Evolutionary conservation across 75 land plant genomes (phyloP).

Genomic region (Picea glauca): DNA sequence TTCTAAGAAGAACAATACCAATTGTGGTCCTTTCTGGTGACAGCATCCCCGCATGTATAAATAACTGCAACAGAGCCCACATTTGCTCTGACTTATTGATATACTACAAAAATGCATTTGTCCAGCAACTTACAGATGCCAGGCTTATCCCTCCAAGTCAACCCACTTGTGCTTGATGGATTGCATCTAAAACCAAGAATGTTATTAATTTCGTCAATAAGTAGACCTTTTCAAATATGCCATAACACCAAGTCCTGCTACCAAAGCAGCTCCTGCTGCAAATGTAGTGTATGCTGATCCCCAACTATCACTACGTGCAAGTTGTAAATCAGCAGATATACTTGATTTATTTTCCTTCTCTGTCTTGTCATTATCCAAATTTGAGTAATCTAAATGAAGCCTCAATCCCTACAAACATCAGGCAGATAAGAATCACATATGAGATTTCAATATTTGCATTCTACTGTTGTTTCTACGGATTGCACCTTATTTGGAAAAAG

Average conservation of each 20-base stretch:
- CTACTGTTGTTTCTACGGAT: too few species aligned
- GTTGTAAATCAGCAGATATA: slow-evolving; percentile 13
- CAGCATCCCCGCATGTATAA: too few species aligned
- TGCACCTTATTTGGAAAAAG: too few species aligned
- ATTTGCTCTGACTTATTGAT: too few species aligned
- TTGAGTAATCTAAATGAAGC: slow-evolving; percentile 57
- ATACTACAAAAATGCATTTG: too few species aligned
- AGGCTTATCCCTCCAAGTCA: too few species aligned
- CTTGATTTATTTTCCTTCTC: slow-evolving; percentile 5
- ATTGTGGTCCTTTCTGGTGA: too few species aligned
- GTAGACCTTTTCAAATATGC: slow-evolving; percentile 54
- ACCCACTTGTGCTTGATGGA: too few species aligned
- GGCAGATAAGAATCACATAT: neutral
- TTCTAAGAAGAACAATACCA: too few species aligned
- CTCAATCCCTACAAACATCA: slow-evolving; percentile 49
- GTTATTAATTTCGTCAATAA: slow-evolving; percentile 10
- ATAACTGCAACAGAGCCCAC: too few species aligned
- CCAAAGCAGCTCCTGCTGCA: slow-evolving; percentile 69
- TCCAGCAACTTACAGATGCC: too few species aligned
- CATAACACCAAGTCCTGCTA: slow-evolving; percentile 63
- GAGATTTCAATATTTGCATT: neutral
- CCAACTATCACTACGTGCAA: slow-evolving; percentile 46
- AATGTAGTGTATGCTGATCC: slow-evolving; percentile 46
- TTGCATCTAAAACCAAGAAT: too few species aligned
- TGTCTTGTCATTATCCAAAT: slow-evolving; percentile 1